Evolutionary conservation across 1,139 yeast species (phyloP).

Genomic region (Pichia sp.): DNA sequence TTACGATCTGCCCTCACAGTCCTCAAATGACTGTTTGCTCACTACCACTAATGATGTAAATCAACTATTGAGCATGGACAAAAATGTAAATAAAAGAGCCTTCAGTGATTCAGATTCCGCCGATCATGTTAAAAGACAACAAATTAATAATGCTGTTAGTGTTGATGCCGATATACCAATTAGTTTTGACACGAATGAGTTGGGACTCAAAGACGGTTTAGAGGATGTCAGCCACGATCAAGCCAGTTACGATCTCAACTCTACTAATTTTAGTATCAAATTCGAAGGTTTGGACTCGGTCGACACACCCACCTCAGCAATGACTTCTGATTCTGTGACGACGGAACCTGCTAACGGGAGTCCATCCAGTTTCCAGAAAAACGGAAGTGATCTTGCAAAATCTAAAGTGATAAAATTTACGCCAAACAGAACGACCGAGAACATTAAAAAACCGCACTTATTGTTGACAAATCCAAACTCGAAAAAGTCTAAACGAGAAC

Average conservation of each 20-base stretch:
- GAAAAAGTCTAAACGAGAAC: slow-evolving; percentile 11
- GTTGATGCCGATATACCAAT: neutral
- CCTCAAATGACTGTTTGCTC: neutral
- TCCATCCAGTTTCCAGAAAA: neutral
- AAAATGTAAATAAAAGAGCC: neutral
- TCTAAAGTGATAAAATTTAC: slow-evolving; percentile 14
- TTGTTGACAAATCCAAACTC: slow-evolving; percentile 10
- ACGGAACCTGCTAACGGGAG: slow-evolving; percentile 2
- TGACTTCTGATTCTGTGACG: neutral
- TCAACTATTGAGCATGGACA: neutral
- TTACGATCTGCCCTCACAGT: neutral
- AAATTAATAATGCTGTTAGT: neutral
- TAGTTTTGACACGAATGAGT: neutral
- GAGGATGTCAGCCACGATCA: neutral
- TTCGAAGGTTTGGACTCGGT: neutral
- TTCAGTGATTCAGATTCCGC: neutral
- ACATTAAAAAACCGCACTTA: slow-evolving; percentile 13
- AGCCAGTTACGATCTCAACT: neutral
- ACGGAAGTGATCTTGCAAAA: slow-evolving; percentile 1
- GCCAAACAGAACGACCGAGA: slow-evolving; percentile 13
- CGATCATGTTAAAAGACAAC: slow-evolving; percentile 1
- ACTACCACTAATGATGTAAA: neutral
- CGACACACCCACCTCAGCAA: neutral
- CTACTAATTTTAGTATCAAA: neutral
- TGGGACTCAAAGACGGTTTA: neutral